Percentiles rank a stretch among this genome's conserved stretches.
Evolutionary conservation across 2,329 filamentous ascomycete species (phyloP).

Genomic region (Trichoderma breve): DNA sequence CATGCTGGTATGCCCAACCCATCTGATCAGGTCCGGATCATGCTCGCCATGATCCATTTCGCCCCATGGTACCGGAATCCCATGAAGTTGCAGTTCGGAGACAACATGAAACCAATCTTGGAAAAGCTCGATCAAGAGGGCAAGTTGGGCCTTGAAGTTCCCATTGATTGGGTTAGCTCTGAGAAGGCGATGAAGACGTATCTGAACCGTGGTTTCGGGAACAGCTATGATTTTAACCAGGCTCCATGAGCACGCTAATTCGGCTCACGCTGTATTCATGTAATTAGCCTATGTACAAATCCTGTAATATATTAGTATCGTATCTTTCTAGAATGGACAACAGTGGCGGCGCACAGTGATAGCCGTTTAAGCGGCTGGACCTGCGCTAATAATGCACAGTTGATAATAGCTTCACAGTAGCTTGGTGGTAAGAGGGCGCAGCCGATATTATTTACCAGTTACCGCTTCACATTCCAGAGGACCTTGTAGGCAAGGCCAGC

Average conservation of each 20-base stretch:
- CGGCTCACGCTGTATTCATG: not conserved
- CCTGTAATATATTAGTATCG: not conserved
- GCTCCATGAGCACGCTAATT: not conserved
- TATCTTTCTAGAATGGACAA: not conserved
- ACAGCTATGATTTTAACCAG: constrained; percentile 62
- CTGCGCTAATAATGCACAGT: not conserved
- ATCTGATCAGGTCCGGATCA: constrained; percentile 49
- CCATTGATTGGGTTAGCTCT: constrained; percentile 47
- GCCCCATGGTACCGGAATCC: constrained; percentile 56
- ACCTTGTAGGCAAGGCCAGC: too few relatives aligned
- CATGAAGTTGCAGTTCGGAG: constrained; percentile 54
- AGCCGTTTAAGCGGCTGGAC: not conserved
- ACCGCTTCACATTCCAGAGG: not conserved
- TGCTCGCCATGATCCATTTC: constrained; percentile 62
- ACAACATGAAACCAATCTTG: constrained; percentile 48
- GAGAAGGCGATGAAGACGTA: constrained; percentile 47
- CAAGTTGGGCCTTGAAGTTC: constrained; percentile 45
- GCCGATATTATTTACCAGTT: too few relatives aligned
- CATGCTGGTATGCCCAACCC: constrained; percentile 62
- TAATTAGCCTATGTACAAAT: not conserved
- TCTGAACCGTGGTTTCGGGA: constrained; percentile 57
- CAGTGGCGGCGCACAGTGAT: too few relatives aligned
- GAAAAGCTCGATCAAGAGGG: constrained; percentile 41
- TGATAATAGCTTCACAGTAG: not conserved
- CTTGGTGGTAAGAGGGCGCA: too few relatives aligned